Conservation (phyloP, 2,329 filamentous ascomycete genomes). For the Lecanosticta acicola region DNA sequence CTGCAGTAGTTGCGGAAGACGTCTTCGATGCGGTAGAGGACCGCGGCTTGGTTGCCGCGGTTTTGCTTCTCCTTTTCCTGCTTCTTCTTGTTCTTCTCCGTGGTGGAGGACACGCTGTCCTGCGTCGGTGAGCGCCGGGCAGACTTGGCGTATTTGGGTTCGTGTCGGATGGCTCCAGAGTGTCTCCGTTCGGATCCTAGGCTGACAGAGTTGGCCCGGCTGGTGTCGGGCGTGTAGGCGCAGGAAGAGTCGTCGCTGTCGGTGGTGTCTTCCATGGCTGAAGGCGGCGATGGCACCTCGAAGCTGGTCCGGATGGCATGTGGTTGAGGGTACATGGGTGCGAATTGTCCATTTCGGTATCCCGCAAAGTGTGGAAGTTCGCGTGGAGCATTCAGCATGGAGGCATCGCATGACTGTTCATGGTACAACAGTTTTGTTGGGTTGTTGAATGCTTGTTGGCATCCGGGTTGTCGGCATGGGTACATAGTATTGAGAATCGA, state of each 20-base stretch:
- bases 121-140: not conserved
- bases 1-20: conserved; percentile 6
- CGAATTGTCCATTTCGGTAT: not conserved
- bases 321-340: conserved; percentile 1
- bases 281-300: conserved; percentile 2
- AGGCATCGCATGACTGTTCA: not conserved
- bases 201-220: conserved; percentile 9
- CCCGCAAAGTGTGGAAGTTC: not conserved
- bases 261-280: not conserved
- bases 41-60: conserved; percentile 10
- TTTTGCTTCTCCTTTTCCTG: conserved; percentile 17
- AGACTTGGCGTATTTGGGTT: not conserved
- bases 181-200: conserved; percentile 1
- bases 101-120: not conserved
- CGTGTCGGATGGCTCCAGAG: conserved; percentile 5
- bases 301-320: conserved; percentile 6
- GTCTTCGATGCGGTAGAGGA: conserved; percentile 14
- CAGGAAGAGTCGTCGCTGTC: conserved; percentile 11
- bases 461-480: not conserved
- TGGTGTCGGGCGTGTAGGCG: conserved; percentile 12
- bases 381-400: not conserved
- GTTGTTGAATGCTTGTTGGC: not conserved
- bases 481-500: not conserved
- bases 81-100: conserved; percentile 12
- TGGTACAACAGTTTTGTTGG: not conserved